Conservation (phyloP, 192 early-diverging fungal species). For the Pilobolus umbonatus region DNA sequence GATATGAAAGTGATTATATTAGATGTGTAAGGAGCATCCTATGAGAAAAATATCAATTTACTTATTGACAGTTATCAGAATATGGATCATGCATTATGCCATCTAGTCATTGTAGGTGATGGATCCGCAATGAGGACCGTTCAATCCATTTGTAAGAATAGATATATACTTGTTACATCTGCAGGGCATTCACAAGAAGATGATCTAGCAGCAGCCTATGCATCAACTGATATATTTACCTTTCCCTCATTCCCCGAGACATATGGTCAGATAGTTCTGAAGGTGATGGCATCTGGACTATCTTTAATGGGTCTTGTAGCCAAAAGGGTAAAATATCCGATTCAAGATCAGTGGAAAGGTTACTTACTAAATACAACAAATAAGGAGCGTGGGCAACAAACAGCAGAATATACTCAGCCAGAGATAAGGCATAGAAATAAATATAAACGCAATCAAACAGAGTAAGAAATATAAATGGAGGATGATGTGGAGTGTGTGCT, state of each 20-base stretch:
- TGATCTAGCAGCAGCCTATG: slow-evolving; percentile 27
- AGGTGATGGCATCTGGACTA: slow-evolving; percentile 30
- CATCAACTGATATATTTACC: slow-evolving; percentile 33
- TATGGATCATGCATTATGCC: slow-evolving; percentile 28
- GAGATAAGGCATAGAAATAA: no score
- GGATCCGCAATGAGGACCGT: slow-evolving; percentile 31
- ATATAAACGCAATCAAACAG: no score
- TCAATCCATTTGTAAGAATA: slow-evolving; percentile 10
- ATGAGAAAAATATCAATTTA: slow-evolving; percentile 32
- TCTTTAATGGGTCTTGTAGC: slow-evolving; percentile 28
- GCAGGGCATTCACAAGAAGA: slow-evolving; percentile 27
- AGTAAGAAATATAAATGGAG: no score
- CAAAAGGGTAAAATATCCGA: slow-evolving; percentile 28
- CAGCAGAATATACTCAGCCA: slow-evolving; percentile 8
- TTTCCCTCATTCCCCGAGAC: slow-evolving; percentile 34
- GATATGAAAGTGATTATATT: slow-evolving; percentile 21
- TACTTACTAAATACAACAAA: slow-evolving; percentile 9
- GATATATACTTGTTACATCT: slow-evolving; percentile 24
- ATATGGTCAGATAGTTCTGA: slow-evolving; percentile 33
- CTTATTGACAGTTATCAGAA: slow-evolving; percentile 21
- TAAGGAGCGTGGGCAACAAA: slow-evolving; percentile 3
- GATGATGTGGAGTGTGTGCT: no score
- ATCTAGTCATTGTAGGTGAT: slow-evolving; percentile 33
- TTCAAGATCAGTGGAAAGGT: slow-evolving; percentile 19
- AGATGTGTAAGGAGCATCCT: slow-evolving; percentile 32